Percentiles rank a stretch among this genome's conserved stretches.
phyloP scores from a whole-genome alignment of 257 asterid species.

The Solanum commersonii region DNA sequence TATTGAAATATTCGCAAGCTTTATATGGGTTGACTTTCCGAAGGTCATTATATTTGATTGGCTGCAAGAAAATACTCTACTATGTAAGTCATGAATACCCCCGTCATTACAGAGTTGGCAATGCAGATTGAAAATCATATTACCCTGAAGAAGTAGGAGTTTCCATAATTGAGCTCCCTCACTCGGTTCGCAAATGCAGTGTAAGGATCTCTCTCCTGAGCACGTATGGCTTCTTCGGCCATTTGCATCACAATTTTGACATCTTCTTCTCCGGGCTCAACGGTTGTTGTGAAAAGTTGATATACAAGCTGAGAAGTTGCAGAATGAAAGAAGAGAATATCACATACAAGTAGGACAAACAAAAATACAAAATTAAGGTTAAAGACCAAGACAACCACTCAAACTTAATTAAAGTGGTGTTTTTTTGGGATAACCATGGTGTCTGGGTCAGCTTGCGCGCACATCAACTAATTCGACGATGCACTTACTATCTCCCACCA shows the following conservation, averaged over 20 bases:
- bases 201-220: slow-evolving; percentile 94
- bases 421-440: not conserved
- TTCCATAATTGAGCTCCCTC: slow-evolving; percentile 92
- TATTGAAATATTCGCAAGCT: slow-evolving; percentile 78
- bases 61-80: slow-evolving; percentile 42
- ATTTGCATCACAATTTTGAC: slow-evolving; percentile 93
- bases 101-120: not conserved
- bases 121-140: slow-evolving; percentile 6
- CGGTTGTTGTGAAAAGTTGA: slow-evolving; percentile 76
- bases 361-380: not conserved
- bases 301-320: slow-evolving; percentile 62
- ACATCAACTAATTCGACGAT: not conserved
- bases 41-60: slow-evolving; percentile 59
- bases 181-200: slow-evolving; percentile 84
- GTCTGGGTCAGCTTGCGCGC: not conserved
- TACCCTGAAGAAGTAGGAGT: slow-evolving; percentile 87
- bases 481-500: not conserved
- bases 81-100: not conserved
- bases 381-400: not conserved
- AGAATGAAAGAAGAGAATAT: slow-evolving; percentile 12
- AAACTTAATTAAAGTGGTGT: not conserved
- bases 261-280: slow-evolving; percentile 81
- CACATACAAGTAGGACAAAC: not conserved
- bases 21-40: slow-evolving; percentile 72
- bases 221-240: slow-evolving; percentile 96